Evolutionary conservation across 306 rosid species (phyloP).

Genomic region (Casuarina equisetifolia): DNA sequence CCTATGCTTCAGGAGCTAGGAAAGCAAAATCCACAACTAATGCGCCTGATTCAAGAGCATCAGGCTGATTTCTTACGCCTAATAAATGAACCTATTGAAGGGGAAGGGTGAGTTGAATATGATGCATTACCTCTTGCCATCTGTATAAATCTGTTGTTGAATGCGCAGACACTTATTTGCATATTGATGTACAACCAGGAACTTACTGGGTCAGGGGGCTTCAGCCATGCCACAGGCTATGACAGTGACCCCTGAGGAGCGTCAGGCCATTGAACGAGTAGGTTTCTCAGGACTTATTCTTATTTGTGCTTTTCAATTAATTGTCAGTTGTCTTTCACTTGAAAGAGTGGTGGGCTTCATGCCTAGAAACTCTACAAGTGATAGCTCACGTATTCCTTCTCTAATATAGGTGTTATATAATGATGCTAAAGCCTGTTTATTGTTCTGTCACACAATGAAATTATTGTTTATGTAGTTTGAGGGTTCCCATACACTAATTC

Average conservation of each 20-base stretch:
- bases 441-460: not conserved
- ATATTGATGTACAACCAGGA: slow-evolving; percentile 42
- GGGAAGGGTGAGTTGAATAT: slow-evolving; percentile 67
- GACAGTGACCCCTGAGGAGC: slow-evolving; percentile 90
- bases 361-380: not conserved
- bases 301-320: not conserved
- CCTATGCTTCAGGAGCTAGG: slow-evolving; percentile 99
- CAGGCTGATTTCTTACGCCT: slow-evolving; percentile 87
- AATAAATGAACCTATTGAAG: slow-evolving; percentile 87
- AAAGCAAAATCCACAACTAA: slow-evolving; percentile 92
- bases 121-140: slow-evolving; percentile 3
- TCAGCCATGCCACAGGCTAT: slow-evolving; percentile 65
- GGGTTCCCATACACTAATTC: not conserved
- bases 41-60: slow-evolving; percentile 85
- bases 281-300: slow-evolving; percentile 27
- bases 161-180: slow-evolving; percentile 28
- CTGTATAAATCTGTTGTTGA: slow-evolving; percentile 1
- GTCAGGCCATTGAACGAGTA: slow-evolving; percentile 89
- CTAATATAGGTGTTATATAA: not conserved
- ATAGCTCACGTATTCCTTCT: not conserved
- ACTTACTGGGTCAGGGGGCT: slow-evolving; percentile 62
- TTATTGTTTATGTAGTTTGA: not conserved
- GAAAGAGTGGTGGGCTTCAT: not conserved
- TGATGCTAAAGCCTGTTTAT: not conserved
- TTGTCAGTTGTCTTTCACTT: not conserved